Conservation (phyloP, 192 early-diverging fungal species). For the Gonapodya prolifera region DNA sequence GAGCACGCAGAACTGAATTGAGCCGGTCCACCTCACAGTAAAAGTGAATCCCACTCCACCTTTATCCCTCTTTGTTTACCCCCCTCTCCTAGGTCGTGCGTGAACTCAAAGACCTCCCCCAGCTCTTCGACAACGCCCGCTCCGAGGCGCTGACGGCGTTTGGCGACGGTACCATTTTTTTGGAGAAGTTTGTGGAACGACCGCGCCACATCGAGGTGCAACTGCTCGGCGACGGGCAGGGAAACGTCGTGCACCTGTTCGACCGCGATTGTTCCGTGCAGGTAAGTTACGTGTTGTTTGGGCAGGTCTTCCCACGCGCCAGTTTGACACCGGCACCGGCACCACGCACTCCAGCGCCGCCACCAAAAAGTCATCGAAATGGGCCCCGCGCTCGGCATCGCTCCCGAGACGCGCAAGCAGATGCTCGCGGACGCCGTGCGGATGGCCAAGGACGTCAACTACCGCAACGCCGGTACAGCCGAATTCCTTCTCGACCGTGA, state of each 20-base stretch:
- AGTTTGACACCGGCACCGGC: no score
- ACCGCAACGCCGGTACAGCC: constrained; percentile 93
- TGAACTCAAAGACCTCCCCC: constrained; percentile 50
- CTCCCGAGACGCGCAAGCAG: constrained; percentile 46
- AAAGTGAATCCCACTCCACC: no score
- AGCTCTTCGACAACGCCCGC: constrained; percentile 69
- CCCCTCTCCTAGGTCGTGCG: constrained; percentile 50
- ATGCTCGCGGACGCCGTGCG: constrained; percentile 86
- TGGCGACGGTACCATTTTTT: constrained; percentile 91
- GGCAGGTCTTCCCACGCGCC: no score
- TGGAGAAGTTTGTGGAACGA: constrained; percentile 83
- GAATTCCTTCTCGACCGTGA: constrained; percentile 89
- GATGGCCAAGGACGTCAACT: constrained; percentile 74
- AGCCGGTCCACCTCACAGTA: no score
- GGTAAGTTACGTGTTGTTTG: no score
- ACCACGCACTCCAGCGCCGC: no score
- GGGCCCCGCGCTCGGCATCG: constrained; percentile 67
- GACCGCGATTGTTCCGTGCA: constrained; percentile 98
- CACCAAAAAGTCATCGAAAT: constrained; percentile 97
- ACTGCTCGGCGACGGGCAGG: constrained; percentile 70
- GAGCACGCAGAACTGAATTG: background rate
- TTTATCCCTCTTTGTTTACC: no score
- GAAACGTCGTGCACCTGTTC: constrained; percentile 80
- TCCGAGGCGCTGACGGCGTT: constrained; percentile 85
- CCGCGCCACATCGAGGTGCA: constrained; percentile 98